Conservation (phyloP, 2,329 filamentous ascomycete species). For the Hypocreales sp. region DNA sequence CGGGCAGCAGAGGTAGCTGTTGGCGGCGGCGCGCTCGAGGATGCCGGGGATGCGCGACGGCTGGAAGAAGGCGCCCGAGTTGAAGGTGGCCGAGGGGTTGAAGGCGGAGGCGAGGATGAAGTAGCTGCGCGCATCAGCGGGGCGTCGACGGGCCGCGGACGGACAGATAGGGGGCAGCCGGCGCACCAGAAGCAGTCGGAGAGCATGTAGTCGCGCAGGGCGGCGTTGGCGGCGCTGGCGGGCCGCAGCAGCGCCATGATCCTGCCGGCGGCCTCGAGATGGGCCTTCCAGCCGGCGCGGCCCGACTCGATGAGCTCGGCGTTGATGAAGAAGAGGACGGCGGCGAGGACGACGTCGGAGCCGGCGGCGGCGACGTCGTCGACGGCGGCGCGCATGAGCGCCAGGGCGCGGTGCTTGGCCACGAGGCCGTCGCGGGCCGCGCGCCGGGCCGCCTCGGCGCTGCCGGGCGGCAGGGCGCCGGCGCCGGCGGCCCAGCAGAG, state of each 20-base stretch:
- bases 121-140: slow-evolving; percentile 15
- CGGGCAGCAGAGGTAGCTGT: slow-evolving; percentile 31
- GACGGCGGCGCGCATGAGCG: slow-evolving; percentile 23
- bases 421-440: slow-evolving; percentile 27
- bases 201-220: slow-evolving; percentile 26
- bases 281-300: slow-evolving; percentile 29
- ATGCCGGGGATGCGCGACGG: slow-evolving; percentile 20
- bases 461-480: slow-evolving; percentile 1
- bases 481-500: slow-evolving; percentile 5
- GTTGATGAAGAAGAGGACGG: slow-evolving; percentile 33
- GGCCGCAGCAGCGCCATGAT: slow-evolving; percentile 26
- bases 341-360: slow-evolving; percentile 24
- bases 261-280: slow-evolving; percentile 27
- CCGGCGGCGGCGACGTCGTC: slow-evolving; percentile 19
- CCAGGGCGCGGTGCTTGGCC: slow-evolving; percentile 28
- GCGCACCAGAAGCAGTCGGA: slow-evolving; percentile 32
- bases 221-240: slow-evolving; percentile 14
- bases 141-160: not conserved
- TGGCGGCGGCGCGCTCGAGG: slow-evolving; percentile 22
- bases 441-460: slow-evolving; percentile 5
- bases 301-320: slow-evolving; percentile 34
- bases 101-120: slow-evolving; percentile 30
- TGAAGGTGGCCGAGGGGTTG: slow-evolving; percentile 15
- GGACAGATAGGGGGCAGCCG: too few species aligned
- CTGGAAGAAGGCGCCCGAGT: slow-evolving; percentile 17